Evolutionary conservation across 805 yeast species (phyloP).

Genomic region (Metschnikowia kunwiensis): DNA sequence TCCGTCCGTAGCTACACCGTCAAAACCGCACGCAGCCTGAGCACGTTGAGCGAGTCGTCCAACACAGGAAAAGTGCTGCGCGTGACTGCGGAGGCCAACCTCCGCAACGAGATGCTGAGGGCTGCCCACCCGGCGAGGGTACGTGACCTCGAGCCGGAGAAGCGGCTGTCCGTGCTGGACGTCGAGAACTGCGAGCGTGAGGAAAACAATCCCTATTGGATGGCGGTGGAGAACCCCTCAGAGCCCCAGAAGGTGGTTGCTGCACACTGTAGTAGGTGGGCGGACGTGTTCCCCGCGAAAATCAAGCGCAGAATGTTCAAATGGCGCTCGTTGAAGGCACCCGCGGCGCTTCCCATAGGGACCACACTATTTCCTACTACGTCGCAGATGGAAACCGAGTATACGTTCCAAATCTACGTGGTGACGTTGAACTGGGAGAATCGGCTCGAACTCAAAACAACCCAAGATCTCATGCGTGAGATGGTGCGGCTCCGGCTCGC

Average conservation of each 20-base stretch:
- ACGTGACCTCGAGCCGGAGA: slow-evolving; percentile 7
- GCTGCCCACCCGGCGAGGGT: neutral
- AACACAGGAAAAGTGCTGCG: slow-evolving; percentile 5
- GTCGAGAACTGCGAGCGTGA: slow-evolving; percentile 13
- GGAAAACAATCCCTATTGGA: slow-evolving; percentile 29
- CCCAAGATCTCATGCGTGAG: slow-evolving; percentile 66
- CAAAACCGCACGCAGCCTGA: slow-evolving; percentile 3
- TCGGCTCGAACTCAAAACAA: slow-evolving; percentile 47
- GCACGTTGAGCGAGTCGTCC: slow-evolving; percentile 5
- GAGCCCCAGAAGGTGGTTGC: slow-evolving; percentile 34
- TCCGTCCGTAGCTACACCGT: neutral
- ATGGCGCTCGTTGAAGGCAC: slow-evolving; percentile 91
- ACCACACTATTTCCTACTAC: slow-evolving; percentile 73
- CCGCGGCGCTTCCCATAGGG: slow-evolving; percentile 86
- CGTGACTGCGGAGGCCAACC: slow-evolving; percentile 8
- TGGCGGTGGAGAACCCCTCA: slow-evolving; percentile 63
- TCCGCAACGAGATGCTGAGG: slow-evolving; percentile 7
- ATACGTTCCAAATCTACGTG: slow-evolving; percentile 79
- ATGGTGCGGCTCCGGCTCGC: slow-evolving; percentile 82
- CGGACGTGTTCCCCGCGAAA: slow-evolving; percentile 77
- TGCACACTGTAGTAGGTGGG: slow-evolving; percentile 71
- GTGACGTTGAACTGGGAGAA: slow-evolving; percentile 64
- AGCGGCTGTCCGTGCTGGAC: slow-evolving; percentile 13
- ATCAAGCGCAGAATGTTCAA: slow-evolving; percentile 68
- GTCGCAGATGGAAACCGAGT: slow-evolving; percentile 66